Base-by-base conservation (phyloP, 306 rosid species). In the Quercus aquifolioides region DNA sequence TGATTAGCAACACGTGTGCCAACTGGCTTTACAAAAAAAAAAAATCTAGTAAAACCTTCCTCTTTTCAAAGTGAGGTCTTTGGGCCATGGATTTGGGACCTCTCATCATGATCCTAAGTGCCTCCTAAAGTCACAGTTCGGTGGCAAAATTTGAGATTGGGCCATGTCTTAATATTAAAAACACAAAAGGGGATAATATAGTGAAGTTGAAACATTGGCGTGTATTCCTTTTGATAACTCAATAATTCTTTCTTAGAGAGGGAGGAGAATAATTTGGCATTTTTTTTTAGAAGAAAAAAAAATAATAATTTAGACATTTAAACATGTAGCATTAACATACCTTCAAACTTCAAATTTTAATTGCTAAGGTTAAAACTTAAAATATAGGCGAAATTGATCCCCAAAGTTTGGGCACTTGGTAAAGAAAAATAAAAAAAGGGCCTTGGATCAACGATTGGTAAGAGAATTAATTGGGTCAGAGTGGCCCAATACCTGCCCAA, bases 1-100 rank as follows among this genome's bases (percentile, higher is more conserved):
- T 95, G 96, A 95, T 95, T 90, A 92, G 84, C 62, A 77, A 82
- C 91, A 87, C 96, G 92, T 89, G 95, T 88, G 90, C 80, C 99
- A 92, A 89, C 94, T 88, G 94, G 92, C 88, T 84, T 85, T 80
- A 30, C 79, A 33, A 74, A 88, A 69, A 85, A 33, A 33, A 26
- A 55, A 49, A 60, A 1, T 65, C 25, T 64, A 74, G 63, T 65
- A 52, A 43, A 26, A 1, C 67, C 49, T 67, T 69, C 28, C 70
- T 74, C 76, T 57, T 78, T 72, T 35, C 67, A 64, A 60, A 55
- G 33, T 72, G 79, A 51, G 23, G 69, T 65, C 55, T 57, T 25
- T 71, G 78, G 84, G 80, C 74, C 85, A 81, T 78, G 52, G 77
- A 71, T 78, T 83, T 71, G 64, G 52, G 75, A 49, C 59, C 78